Evolutionary conservation across 495 filamentous ascomycete species (phyloP), one percentile per base, ranked within the genome.

Genomic region (Talaromyces trachyspermus): DNA sequence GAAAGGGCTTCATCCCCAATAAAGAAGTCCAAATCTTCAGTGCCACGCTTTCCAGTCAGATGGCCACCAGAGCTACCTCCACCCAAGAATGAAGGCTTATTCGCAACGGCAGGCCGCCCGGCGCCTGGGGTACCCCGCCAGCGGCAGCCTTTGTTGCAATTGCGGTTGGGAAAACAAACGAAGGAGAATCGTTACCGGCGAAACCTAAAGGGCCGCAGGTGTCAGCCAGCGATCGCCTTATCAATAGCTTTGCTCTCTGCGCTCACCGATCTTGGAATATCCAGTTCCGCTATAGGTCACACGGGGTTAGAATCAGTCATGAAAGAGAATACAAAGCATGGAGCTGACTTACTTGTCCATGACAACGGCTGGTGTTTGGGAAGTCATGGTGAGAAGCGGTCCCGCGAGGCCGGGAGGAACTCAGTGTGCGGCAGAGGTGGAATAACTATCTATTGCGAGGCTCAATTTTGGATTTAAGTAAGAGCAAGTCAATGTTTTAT

Each of bases 321-420:
- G 17, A 55, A 29, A 43, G 43, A 15, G 12, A 50, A 47, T 15
- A 35, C 45, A 32, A 46, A 47, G 37, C 48, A 49, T 57, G 48
- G 14, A 30, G 32, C 38, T 55, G 39, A 78, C 92, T 57, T 83
- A 98, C 92, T 98, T 98, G 92, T 98, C 92, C 88, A 98, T 98
- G 88, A 98, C 92, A 95, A 98, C 94, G 85, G 92, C 92, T 53
- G 92, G 92, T 62, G 92, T 97, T 83, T 96, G 89, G 73, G 82
- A 83, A 55, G 92, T 88, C 92, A 98, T 98, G 60, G 59, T 61
- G 60, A 36, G 43, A 19, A 20, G 44, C 26, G 32, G 12, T 14
- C n/a, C 44, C 44, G 32, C 6, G 27, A 23, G 19, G n/a, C 9
- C 22, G 41, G 44, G 19, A 36, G 30, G 29, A 36, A 25, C 27